Evolutionary conservation across 1,284 basidiomycete genomes (phyloP).

Genomic region (Ceratobasidium sp.): DNA sequence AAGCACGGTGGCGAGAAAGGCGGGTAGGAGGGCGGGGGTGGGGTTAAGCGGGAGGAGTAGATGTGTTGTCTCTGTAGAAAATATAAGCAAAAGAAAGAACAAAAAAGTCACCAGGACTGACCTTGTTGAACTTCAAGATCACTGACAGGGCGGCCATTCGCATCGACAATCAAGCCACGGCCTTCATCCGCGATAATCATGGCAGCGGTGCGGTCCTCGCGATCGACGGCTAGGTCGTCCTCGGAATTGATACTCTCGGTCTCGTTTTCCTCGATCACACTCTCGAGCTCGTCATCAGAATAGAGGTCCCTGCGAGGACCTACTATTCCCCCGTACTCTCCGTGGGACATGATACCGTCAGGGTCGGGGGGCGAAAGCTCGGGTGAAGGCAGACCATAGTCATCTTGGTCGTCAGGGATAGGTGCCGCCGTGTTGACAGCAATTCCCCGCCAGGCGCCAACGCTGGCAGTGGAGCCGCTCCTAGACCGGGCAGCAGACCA

Average conservation of each 20-base stretch:
- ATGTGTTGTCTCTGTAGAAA: constrained; percentile 84
- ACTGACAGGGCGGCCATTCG: constrained; percentile 70
- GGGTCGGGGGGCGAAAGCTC: constrained; percentile 26
- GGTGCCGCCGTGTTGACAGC: constrained; percentile 6
- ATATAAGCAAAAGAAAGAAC: constrained; percentile 26
- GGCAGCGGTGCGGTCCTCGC: constrained; percentile 77
- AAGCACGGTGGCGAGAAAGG: constrained; percentile 76
- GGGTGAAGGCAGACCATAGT: constrained; percentile 32
- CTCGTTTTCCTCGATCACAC: constrained; percentile 43
- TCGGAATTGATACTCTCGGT: constrained; percentile 52
- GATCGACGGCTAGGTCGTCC: constrained; percentile 60
- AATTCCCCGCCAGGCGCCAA: not conserved
- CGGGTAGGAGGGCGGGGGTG: constrained; percentile 80
- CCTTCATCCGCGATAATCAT: constrained; percentile 84
- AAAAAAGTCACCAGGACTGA: constrained; percentile 57
- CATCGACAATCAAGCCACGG: constrained; percentile 80
- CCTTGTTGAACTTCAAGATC: constrained; percentile 77
- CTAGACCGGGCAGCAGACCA: constrained; percentile 29
- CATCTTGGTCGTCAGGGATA: constrained; percentile 30
- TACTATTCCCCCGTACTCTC: constrained; percentile 37
- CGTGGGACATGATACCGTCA: constrained; percentile 38
- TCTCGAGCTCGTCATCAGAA: constrained; percentile 42
- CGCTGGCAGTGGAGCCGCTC: constrained; percentile 21
- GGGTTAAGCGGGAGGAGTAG: constrained; percentile 82
- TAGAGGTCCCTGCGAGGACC: constrained; percentile 33